Evolutionary conservation across 2,329 filamentous ascomycete species (phyloP).

Genomic region (Colletotrichum cuscutae): DNA sequence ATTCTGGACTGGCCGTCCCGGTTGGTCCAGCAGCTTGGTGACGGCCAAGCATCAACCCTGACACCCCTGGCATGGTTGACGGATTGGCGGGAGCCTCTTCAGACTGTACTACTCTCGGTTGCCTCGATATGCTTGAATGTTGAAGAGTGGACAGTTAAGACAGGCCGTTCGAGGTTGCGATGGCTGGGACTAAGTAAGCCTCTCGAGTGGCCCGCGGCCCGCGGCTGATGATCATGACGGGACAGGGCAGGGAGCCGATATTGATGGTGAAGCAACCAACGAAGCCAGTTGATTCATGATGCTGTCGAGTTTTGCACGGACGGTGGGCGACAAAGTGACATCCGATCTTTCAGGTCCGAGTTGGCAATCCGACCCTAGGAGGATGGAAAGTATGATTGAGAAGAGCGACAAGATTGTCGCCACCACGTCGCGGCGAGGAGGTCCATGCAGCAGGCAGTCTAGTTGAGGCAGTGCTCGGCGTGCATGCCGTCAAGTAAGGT

Average conservation of each 20-base stretch:
- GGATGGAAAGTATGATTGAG: neutral
- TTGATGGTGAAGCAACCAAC: constrained; percentile 33
- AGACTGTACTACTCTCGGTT: neutral
- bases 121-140: neutral
- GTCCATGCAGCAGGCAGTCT: constrained; percentile 27
- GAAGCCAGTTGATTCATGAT: neutral
- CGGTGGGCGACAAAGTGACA: constrained; percentile 26
- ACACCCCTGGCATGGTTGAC: neutral
- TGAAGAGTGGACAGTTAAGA: constrained; percentile 7
- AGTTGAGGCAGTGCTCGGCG: constrained; percentile 15
- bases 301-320: constrained; percentile 19
- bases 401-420: constrained; percentile 14
- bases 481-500: constrained; percentile 13
- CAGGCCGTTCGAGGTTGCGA: constrained; percentile 4
- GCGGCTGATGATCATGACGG: constrained; percentile 33
- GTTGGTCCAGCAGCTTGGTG: constrained; percentile 18
- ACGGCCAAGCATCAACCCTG: constrained; percentile 30
- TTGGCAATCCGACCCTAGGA: neutral
- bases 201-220: constrained; percentile 28
- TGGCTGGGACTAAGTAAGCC: constrained; percentile 27
- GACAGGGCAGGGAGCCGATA: constrained; percentile 20
- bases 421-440: constrained; percentile 26
- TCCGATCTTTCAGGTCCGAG: constrained; percentile 30
- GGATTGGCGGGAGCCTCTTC: constrained; percentile 16
- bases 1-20: constrained; percentile 15